Base-by-base conservation (phyloP, 192 early-diverging fungal species). In the Podila epigama region DNA sequence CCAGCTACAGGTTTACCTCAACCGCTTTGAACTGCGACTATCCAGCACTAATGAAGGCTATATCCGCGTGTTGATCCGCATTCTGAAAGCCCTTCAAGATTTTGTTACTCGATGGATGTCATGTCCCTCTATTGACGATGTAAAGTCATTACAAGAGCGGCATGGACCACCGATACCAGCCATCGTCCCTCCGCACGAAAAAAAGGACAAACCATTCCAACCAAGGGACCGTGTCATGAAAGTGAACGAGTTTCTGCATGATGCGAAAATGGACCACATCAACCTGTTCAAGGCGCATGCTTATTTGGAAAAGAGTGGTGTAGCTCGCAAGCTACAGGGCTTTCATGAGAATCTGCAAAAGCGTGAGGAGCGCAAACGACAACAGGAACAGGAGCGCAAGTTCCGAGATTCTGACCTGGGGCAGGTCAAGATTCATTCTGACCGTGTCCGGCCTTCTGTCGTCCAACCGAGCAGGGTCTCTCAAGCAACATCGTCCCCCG, bases 201-300 rank as follows among this genome's bases (percentile, higher is more conserved):
- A n/a, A 32, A 52, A 32, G 20, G 58, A 60, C 36, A 60, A 63
- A 20, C 44, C 60, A 2, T 37, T 20, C 31, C 41, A 35, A 51
- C 54, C 65, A 6, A 16, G 20, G 11, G 79, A 79, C 22, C 52
- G 51, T 3, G 80, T 93, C 15, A 62, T 87, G 54, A 63, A 69
- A 0, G 87, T 89, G 3, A 89, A 89, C 66, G 91, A 94, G 51
- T 93, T 94, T 80, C 64, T 93, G 35, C 87, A 91, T 13, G 65
- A 78, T 2, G 80, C 88, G 9, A 80, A 82, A 15, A 89, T 94
- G 31, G 94, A 95, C 51, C 86, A 95, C 65, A 84, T 96, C 51
- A 97, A 95, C 65, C 77, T 95, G 32, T 95, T 91, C 80, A 93
- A 93, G 70, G 81, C 94, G 0, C 81, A 87, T 51, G 63, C 71